phyloP scores from a whole-genome alignment of 805 yeast genomes.

The Peterozyma xylosa region DNA sequence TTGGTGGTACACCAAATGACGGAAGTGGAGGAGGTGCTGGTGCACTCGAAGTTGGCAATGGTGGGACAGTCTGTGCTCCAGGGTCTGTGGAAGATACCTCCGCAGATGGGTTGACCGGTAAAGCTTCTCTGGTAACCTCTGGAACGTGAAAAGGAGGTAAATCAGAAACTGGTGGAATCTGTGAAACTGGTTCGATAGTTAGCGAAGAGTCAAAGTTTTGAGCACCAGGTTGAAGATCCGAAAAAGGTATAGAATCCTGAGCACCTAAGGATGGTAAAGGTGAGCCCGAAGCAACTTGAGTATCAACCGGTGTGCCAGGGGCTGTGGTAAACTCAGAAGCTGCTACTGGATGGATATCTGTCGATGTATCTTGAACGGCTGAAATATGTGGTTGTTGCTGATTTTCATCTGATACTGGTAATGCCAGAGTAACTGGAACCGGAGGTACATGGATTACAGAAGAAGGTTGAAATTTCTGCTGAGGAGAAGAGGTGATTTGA shows the following conservation, averaged over 20 bases:
- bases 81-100: background rate
- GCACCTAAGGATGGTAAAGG: slow-evolving; percentile 9
- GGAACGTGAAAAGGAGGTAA: background rate
- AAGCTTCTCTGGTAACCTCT: slow-evolving; percentile 7
- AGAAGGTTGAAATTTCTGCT: slow-evolving; percentile 6
- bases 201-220: background rate
- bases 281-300: slow-evolving; percentile 17
- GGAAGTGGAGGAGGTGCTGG: slow-evolving; percentile 5
- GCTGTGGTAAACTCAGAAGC: slow-evolving; percentile 25
- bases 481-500: slow-evolving; percentile 1
- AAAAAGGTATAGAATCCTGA: slow-evolving; percentile 13
- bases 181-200: slow-evolving; percentile 1
- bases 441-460: slow-evolving; percentile 5
- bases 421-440: slow-evolving; percentile 14
- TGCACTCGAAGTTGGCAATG: slow-evolving; percentile 15
- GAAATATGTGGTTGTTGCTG: slow-evolving; percentile 1
- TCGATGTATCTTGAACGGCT: too few species aligned
- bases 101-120: slow-evolving; percentile 9
- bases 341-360: slow-evolving; percentile 12
- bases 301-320: slow-evolving; percentile 18
- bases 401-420: slow-evolving; percentile 22
- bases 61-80: slow-evolving; percentile 11
- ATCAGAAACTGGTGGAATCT: slow-evolving; percentile 7
- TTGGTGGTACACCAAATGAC: slow-evolving; percentile 4
- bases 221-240: slow-evolving; percentile 11